Evolutionary conservation across 1,284 basidiomycete genomes (phyloP).

Genomic region (Papiliotrema nemorosa): DNA sequence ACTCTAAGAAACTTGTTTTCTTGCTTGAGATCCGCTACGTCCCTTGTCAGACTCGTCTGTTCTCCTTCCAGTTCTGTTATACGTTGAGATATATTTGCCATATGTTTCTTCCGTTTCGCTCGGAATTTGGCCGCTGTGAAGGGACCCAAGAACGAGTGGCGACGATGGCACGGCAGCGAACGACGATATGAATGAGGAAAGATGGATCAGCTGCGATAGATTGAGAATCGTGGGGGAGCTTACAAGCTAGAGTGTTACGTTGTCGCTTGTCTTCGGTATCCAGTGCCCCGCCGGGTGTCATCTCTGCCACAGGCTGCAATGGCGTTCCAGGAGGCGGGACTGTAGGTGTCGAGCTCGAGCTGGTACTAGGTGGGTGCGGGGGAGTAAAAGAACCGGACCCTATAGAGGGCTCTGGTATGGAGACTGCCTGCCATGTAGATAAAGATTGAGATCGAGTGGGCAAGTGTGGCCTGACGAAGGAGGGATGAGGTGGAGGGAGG

Average conservation of each 20-base stretch:
- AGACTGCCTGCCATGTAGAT: background rate
- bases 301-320: background rate
- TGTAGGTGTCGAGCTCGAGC: background rate
- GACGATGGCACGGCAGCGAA: background rate
- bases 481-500: background rate
- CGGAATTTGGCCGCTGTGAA: conserved; percentile 30
- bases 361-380: background rate
- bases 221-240: conserved; percentile 7
- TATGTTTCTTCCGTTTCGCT: conserved; percentile 31
- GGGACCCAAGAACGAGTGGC: background rate
- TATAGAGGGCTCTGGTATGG: too few relatives aligned
- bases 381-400: background rate
- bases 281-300: background rate
- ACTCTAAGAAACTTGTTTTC: conserved; percentile 32
- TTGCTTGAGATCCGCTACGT: conserved; percentile 25
- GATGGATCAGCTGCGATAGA: too few relatives aligned
- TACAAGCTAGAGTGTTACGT: conserved; percentile 34
- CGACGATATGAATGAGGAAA: background rate
- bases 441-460: background rate
- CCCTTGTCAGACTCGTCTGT: conserved; percentile 21
- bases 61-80: conserved; percentile 28
- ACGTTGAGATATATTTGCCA: conserved; percentile 19
- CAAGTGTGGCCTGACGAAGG: background rate
- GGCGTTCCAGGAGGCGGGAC: background rate
- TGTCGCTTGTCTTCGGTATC: conserved; percentile 33